phyloP scores from a whole-genome alignment of 352 stramenopile genomes.

The Phytopythium cucurbitacearum region DNA sequence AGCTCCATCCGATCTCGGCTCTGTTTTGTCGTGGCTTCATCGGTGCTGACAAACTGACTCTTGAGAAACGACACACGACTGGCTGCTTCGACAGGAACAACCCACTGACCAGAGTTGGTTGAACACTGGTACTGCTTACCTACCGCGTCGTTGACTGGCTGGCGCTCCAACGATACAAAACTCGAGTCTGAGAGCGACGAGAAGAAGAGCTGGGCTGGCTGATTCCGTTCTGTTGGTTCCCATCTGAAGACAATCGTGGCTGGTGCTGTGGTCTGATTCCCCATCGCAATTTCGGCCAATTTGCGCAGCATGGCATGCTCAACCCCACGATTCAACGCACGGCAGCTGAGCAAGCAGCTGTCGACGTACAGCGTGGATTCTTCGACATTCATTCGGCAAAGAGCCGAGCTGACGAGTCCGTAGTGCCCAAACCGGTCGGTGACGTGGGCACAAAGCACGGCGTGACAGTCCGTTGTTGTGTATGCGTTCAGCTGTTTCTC shows the following conservation, averaged over 20 bases:
- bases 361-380: constrained; percentile 21
- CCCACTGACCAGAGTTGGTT: constrained; percentile 15
- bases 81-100: constrained; percentile 15
- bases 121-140: constrained; percentile 1
- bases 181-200: constrained; percentile 16
- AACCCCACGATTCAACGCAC: constrained; percentile 60
- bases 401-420: constrained; percentile 46
- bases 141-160: neutral
- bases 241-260: constrained; percentile 29
- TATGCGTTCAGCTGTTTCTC: constrained; percentile 24
- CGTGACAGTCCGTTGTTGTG: constrained; percentile 8
- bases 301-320: constrained; percentile 62
- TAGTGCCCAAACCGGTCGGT: constrained; percentile 78
- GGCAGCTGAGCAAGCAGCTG: constrained; percentile 71
- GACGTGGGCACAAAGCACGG: constrained; percentile 47
- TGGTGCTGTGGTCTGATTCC: constrained; percentile 1
- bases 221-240: constrained; percentile 65
- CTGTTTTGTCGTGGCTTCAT: too few relatives aligned
- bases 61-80: constrained; percentile 26
- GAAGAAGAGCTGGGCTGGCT: constrained; percentile 56
- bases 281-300: constrained; percentile 30
- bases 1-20: too few relatives aligned
- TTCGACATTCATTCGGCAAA: constrained; percentile 22
- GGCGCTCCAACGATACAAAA: constrained; percentile 3
- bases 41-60: neutral